Evolutionary conservation across 2,329 filamentous ascomycete genomes (phyloP), one percentile per base, ranked within the genome.

Genomic region (Claviceps africana): DNA sequence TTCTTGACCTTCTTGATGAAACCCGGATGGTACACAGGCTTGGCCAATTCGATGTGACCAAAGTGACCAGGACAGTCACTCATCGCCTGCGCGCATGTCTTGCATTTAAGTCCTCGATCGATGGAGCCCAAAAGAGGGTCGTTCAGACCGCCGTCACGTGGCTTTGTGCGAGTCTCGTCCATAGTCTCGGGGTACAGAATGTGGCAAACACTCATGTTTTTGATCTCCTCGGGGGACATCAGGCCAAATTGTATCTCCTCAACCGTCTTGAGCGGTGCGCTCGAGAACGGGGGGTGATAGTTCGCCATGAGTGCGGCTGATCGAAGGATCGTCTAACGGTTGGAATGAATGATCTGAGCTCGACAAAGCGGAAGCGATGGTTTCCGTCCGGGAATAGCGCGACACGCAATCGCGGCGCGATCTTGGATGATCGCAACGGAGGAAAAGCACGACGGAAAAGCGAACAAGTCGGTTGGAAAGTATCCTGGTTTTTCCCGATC

Each of bases 1-100:
- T 97, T 98, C 78, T 99, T 98, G 72, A 95, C 90, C 76, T 97
- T 97, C 70, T 88, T 94, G 73, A 99, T 86, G 72, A 96, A 99
- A 64, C 93, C 93, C 75, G 77, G 73, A 62, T 99, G 93, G 70
- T 86, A 99, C 61, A 98, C 93, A 52, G 94, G 93, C 66, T 88
- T 90, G 43, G 93, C 90, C 60, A 99, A 79, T 72, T 98, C 94
- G 62, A 98, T 98, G 71, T 98, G 94, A 58, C 93, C 93, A 67
- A 98, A 99, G 68, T 99, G 93, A 55, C 93, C 93, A 54, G 93
- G 91, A 68, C 93, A 99, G 67, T 95, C 88, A 58, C 86, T 84
- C 79, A 96, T 95, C 64, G 87, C 85, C 71, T 98, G 90, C 58
- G 90, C 86, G 71, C 93, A 99, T 48, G 94, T 97, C 65, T 86